phyloP scores from a whole-genome alignment of 331 rosid species.

The Spiraea crenata region DNA sequence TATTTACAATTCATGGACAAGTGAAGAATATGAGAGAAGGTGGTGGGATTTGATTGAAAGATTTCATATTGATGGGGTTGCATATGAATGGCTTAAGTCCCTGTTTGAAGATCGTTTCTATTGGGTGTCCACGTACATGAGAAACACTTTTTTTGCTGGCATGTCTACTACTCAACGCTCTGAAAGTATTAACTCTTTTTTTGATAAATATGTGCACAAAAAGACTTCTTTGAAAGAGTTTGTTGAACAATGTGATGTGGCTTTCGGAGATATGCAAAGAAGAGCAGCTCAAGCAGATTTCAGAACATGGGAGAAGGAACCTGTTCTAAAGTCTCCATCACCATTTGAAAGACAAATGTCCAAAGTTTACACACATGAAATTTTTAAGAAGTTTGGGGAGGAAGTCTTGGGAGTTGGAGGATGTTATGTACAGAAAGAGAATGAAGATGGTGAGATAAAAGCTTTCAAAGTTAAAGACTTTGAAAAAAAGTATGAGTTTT shows the following conservation, averaged over 20 bases:
- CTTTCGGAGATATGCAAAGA: constrained; percentile 6
- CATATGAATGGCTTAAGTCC: background rate
- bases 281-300: constrained; percentile 9
- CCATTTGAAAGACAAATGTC: constrained; percentile 17
- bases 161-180: background rate
- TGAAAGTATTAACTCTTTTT: background rate
- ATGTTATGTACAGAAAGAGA: background rate
- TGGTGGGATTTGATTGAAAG: constrained; percentile 10
- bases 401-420: constrained; percentile 16
- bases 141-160: background rate
- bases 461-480: constrained; percentile 10
- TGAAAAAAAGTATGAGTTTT: background rate
- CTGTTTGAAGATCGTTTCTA: constrained; percentile 8
- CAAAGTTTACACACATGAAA: background rate
- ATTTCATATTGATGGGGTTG: background rate
- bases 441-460: background rate
- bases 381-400: constrained; percentile 14
- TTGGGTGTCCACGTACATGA: constrained; percentile 8
- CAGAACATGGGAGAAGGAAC: background rate
- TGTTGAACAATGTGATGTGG: background rate
- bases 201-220: constrained; percentile 15
- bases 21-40: constrained; percentile 2
- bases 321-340: background rate
- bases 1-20: constrained; percentile 12
- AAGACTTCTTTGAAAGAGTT: constrained; percentile 10